Percentiles rank a stretch among this genome's conserved stretches.
Conservation (phyloP, 2,329 filamentous ascomycete genomes). For the Periconia macrospinosa region DNA sequence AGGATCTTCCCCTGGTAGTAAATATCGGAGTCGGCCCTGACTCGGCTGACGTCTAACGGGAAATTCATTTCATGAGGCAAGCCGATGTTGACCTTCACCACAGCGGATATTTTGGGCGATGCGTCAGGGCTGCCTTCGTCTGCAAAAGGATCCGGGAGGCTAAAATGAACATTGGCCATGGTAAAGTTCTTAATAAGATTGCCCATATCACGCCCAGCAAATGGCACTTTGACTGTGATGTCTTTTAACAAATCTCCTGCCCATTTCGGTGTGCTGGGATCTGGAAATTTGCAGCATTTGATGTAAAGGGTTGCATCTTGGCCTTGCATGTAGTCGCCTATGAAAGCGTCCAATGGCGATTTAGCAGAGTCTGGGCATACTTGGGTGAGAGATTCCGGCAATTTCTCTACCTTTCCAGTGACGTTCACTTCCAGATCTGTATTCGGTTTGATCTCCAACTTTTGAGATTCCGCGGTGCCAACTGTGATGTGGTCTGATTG, state of each 20-base stretch:
- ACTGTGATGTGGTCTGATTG: constrained; percentile 74
- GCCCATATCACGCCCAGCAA: constrained; percentile 80
- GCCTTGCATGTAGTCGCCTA: constrained; percentile 81
- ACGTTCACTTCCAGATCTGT: constrained; percentile 69
- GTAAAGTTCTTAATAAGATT: constrained; percentile 87
- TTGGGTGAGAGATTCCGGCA: constrained; percentile 73
- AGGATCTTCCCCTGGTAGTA: constrained; percentile 78
- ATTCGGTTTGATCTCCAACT: constrained; percentile 68
- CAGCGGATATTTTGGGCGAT: constrained; percentile 79
- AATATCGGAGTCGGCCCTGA: constrained; percentile 78
- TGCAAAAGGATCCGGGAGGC: constrained; percentile 77
- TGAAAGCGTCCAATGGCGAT: constrained; percentile 81
- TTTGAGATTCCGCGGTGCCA: constrained; percentile 71
- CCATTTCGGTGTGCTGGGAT: constrained; percentile 75
- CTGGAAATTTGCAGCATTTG: constrained; percentile 71
- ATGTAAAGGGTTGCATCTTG: constrained; percentile 79
- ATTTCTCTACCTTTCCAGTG: constrained; percentile 69
- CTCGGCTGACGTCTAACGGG: constrained; percentile 72
- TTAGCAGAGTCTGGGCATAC: constrained; percentile 75
- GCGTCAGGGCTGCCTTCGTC: constrained; percentile 73
- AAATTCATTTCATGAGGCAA: constrained; percentile 88
- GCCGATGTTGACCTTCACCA: constrained; percentile 75
- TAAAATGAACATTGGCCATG: constrained; percentile 81
- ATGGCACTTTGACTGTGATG: constrained; percentile 80
- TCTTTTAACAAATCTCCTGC: constrained; percentile 77